Evolutionary conservation across 148 eudicot species (phyloP).

Genomic region (Pharnaceum exiguum): DNA sequence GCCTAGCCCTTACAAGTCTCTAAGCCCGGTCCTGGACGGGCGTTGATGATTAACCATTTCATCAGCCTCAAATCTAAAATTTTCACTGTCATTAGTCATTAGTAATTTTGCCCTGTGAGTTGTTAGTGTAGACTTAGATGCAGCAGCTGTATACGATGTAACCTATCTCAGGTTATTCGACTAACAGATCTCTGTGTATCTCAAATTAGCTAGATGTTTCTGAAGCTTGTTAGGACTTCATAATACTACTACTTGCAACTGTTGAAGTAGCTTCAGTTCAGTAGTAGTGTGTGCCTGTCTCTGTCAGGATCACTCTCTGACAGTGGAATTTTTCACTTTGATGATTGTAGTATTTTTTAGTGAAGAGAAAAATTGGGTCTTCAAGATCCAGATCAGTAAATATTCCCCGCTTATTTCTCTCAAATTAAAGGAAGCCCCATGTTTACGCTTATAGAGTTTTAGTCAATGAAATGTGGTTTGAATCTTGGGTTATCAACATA

Average conservation of each 20-base stretch:
- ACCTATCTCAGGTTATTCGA: slow-evolving; percentile 20
- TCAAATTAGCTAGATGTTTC: not conserved
- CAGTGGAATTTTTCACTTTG: slow-evolving; percentile 11
- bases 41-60: slow-evolving; percentile 35
- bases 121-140: slow-evolving; percentile 9
- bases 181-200: slow-evolving; percentile 7
- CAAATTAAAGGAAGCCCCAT: too few relatives aligned
- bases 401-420: not conserved
- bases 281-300: too few relatives aligned
- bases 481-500: slow-evolving; percentile 1
- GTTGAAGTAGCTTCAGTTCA: too few relatives aligned
- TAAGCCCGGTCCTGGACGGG: slow-evolving; percentile 63
- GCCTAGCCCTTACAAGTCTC: slow-evolving; percentile 84
- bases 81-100: too few relatives aligned
- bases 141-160: slow-evolving; percentile 7
- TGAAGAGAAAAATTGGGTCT: slow-evolving; percentile 5
- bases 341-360: too few relatives aligned
- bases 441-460: not conserved
- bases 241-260: slow-evolving; percentile 14
- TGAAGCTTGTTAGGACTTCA: slow-evolving; percentile 11
- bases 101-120: too few relatives aligned
- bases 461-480: slow-evolving; percentile 13
- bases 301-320: slow-evolving; percentile 4
- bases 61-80: not conserved
- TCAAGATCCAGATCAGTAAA: slow-evolving; percentile 11